Conservation (phyloP, 257 asterid genomes). For the Buddleja alternifolia region DNA sequence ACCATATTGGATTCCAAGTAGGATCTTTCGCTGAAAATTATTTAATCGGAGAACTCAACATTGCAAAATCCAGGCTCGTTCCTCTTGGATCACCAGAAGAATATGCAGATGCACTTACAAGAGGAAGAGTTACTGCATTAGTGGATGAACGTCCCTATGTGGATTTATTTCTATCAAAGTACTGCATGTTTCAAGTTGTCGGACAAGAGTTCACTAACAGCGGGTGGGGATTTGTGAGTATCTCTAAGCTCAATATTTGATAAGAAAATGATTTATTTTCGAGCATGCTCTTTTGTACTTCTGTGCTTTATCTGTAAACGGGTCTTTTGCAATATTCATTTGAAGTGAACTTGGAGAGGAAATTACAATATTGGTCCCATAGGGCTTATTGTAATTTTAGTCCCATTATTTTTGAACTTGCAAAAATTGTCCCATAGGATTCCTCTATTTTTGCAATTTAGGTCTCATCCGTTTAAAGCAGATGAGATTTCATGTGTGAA, state of each 20-base stretch:
- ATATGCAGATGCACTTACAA: conserved; percentile 52
- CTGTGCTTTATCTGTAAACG: background rate
- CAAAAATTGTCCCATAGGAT: no score
- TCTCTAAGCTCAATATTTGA: background rate
- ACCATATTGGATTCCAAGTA: conserved; percentile 54
- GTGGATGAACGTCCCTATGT: conserved; percentile 63
- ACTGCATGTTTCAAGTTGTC: conserved; percentile 53
- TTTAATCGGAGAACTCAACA: conserved; percentile 49
- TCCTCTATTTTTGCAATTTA: no score
- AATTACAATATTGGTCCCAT: no score
- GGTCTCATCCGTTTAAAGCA: no score
- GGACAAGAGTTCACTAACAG: conserved; percentile 64
- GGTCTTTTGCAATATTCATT: no score
- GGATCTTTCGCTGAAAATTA: conserved; percentile 64
- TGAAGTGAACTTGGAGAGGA: no score
- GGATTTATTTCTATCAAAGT: conserved; percentile 59
- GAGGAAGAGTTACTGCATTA: conserved; percentile 66
- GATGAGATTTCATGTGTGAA: no score
- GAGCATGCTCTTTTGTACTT: background rate
- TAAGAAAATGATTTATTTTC: no score
- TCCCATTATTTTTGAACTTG: no score
- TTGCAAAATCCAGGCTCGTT: conserved; percentile 55
- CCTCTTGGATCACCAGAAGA: conserved; percentile 62
- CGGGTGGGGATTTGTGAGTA: conserved; percentile 80
- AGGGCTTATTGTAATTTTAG: no score